phyloP scores from a whole-genome alignment of 2,329 filamentous ascomycete species.

The Colletotrichum horii region DNA sequence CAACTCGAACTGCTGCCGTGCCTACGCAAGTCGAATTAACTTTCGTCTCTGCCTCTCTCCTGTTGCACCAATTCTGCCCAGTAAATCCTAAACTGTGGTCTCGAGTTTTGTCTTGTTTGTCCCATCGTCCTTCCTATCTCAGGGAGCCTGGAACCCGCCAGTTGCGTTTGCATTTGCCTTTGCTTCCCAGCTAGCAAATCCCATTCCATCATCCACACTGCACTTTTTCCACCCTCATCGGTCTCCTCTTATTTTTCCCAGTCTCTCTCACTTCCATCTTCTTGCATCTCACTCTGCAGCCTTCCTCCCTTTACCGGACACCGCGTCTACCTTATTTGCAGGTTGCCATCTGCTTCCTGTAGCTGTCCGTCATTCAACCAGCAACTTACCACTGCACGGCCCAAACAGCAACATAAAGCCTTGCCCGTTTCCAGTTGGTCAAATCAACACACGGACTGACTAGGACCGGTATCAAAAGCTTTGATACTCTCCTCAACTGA shows the following conservation, averaged over 20 bases:
- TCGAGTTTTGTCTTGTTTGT: not conserved
- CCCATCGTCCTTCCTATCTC: not conserved
- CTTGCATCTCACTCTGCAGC: not conserved
- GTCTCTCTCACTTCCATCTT: not conserved
- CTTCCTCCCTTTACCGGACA: not conserved
- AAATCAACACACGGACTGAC: conserved; percentile 20
- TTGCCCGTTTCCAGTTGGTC: conserved; percentile 22
- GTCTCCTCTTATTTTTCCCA: not conserved
- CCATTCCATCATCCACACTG: not conserved
- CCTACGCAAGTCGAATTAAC: not conserved
- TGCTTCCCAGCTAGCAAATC: not conserved
- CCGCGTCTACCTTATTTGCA: not conserved
- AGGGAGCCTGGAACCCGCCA: not conserved
- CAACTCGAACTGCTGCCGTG: not conserved
- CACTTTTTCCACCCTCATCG: not conserved
- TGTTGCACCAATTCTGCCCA: not conserved
- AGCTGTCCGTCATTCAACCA: not conserved
- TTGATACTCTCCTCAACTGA: conserved; percentile 16
- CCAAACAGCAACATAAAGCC: not conserved
- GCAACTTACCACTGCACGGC: not conserved
- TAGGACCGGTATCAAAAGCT: conserved; percentile 18
- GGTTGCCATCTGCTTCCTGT: not conserved
- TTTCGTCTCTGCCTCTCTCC: not conserved
- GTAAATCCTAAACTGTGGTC: not conserved
- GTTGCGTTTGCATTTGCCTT: not conserved